Percentiles rank a stretch among this genome's conserved stretches.
Evolutionary conservation across 257 asterid species (phyloP).

Genomic region (Schizonepeta tenuifolia): DNA sequence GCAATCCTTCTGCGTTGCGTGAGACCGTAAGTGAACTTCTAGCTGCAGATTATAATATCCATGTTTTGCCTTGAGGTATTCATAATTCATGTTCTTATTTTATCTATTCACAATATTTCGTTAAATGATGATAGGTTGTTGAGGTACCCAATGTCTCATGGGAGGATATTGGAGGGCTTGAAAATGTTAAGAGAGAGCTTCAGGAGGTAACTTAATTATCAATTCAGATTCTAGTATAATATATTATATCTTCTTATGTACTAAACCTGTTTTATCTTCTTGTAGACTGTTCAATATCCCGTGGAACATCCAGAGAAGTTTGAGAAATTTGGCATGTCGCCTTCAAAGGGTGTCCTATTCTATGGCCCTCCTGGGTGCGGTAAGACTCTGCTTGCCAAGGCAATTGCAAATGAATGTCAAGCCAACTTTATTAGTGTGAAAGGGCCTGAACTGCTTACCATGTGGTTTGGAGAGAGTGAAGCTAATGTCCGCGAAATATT

Average conservation of each 20-base stretch:
- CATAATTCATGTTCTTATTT: constrained; percentile 7
- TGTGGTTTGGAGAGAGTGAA: constrained; percentile 83
- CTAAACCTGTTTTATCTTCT: constrained; percentile 27
- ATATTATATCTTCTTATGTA: constrained; percentile 1
- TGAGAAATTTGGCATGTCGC: constrained; percentile 74
- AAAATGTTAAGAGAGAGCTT: constrained; percentile 66
- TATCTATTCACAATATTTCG: background rate
- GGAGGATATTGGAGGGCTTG: constrained; percentile 70
- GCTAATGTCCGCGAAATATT: constrained; percentile 75
- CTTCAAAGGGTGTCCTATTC: constrained; percentile 71
- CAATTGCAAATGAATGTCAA: constrained; percentile 70
- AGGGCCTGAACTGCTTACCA: constrained; percentile 72
- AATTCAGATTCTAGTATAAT: constrained; percentile 2
- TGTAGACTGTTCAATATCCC: constrained; percentile 70
- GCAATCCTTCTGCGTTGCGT: constrained; percentile 70
- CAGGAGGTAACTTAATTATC: constrained; percentile 50
- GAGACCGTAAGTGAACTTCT: constrained; percentile 53
- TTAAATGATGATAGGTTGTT: constrained; percentile 49
- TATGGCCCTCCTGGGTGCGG: constrained; percentile 83
- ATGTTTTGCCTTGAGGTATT: constrained; percentile 11
- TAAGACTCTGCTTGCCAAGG: constrained; percentile 68
- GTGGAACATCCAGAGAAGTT: constrained; percentile 74
- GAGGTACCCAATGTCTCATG: constrained; percentile 59
- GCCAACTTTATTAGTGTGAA: constrained; percentile 66
- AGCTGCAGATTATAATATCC: background rate